Conservation (phyloP, 371 early-diverging fungal species). For the Entomophthora muscae region DNA sequence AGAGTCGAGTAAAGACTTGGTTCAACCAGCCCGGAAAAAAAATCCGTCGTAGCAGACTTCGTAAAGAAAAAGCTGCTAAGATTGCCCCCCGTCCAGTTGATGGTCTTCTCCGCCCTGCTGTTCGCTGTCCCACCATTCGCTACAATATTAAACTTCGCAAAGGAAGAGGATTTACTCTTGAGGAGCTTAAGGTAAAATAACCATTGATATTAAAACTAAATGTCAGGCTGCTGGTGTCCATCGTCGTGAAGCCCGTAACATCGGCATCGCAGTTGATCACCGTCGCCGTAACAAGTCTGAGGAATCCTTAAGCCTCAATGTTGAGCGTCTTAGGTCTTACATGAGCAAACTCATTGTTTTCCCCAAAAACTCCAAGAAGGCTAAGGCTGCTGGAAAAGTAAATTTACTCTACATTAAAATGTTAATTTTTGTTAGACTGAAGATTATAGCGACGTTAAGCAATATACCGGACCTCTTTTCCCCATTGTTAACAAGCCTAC, state of each 20-base stretch:
- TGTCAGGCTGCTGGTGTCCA: constrained; percentile 78
- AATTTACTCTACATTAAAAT: constrained; percentile 12
- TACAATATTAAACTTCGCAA: constrained; percentile 98
- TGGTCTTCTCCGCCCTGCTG: constrained; percentile 94
- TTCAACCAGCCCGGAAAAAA: constrained; percentile 98
- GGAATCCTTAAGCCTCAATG: constrained; percentile 91
- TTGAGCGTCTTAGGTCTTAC: constrained; percentile 94
- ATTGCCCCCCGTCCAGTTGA: constrained; percentile 96
- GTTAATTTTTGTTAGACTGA: constrained; percentile 24
- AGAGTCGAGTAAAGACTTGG: constrained; percentile 95
- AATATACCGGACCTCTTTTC: constrained; percentile 50
- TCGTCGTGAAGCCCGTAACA: constrained; percentile 85
- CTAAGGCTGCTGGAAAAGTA: constrained; percentile 57
- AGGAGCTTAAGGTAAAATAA: constrained; percentile 80
- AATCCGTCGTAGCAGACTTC: constrained; percentile 71
- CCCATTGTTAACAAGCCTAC: constrained; percentile 49
- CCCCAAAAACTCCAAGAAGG: constrained; percentile 79
- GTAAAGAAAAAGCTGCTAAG: constrained; percentile 89
- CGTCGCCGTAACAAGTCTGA: constrained; percentile 95
- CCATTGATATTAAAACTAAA: background rate
- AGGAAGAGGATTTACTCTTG: constrained; percentile 98
- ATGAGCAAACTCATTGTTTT: constrained; percentile 82
- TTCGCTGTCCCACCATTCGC: constrained; percentile 93
- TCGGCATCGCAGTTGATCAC: constrained; percentile 98
- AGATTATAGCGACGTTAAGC: constrained; percentile 46